Conservation (phyloP, 495 filamentous ascomycete species). For the Penicillium ochrochloron region DNA sequence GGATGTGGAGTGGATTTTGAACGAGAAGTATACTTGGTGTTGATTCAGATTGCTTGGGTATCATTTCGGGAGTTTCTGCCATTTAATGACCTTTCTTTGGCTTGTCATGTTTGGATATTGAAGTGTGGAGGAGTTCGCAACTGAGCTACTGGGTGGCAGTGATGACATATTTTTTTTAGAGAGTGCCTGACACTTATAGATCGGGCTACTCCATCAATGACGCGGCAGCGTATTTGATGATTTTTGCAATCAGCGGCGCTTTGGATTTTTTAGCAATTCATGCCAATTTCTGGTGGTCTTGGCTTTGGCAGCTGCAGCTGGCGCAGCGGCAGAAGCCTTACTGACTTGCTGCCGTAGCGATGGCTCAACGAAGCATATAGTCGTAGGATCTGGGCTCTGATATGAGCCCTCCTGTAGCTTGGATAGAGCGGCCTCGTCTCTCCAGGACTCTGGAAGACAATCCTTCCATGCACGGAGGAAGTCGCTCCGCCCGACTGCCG, state of each 20-base stretch:
- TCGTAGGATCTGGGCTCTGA: slow-evolving; percentile 43
- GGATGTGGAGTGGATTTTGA: slow-evolving; percentile 80
- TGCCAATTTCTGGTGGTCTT: slow-evolving; percentile 82
- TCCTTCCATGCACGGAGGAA: slow-evolving; percentile 62
- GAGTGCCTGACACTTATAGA: slow-evolving; percentile 22
- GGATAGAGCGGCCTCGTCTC: slow-evolving; percentile 51
- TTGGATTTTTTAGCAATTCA: slow-evolving; percentile 71
- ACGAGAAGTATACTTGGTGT: slow-evolving; percentile 96
- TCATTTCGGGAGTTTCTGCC: slow-evolving; percentile 16
- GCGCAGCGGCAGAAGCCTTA: slow-evolving; percentile 36
- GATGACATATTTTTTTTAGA: slow-evolving; percentile 29
- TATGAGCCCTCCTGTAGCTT: slow-evolving; percentile 50
- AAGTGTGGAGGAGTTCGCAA: background rate
- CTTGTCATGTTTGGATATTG: background rate
- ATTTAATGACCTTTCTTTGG: slow-evolving; percentile 12
- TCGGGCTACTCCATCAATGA: slow-evolving; percentile 21
- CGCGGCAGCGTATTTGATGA: slow-evolving; percentile 23
- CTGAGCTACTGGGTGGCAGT: slow-evolving; percentile 26
- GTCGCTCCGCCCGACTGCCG: slow-evolving; percentile 46
- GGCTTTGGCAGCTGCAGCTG: slow-evolving; percentile 43
- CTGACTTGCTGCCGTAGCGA: slow-evolving; percentile 40
- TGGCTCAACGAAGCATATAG: slow-evolving; percentile 44
- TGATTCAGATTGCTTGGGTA: slow-evolving; percentile 42
- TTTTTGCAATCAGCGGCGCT: slow-evolving; percentile 35
- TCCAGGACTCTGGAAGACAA: slow-evolving; percentile 62